These are phyloP conservation scores for Ciborinia camelliae DNA, from an alignment of 2,329 filamentous ascomycete genomes.

Conservation along the genomic window DNA sequence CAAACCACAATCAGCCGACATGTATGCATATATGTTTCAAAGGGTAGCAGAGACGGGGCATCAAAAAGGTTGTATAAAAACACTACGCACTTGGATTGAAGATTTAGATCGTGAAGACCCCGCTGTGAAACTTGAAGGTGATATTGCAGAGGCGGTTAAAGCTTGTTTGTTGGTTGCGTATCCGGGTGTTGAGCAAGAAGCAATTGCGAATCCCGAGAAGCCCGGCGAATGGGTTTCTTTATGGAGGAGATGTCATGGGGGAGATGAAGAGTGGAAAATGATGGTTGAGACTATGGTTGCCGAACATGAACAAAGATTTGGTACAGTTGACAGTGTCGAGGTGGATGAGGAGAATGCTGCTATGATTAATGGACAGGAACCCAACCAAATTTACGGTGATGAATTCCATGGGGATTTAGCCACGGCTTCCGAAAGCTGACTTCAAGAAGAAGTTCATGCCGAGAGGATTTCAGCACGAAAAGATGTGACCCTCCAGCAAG, in stretches of 20 bases:
- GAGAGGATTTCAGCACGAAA: not conserved
- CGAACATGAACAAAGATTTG: not conserved
- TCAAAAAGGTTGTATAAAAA: conserved; percentile 45
- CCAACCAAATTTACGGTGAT: not conserved
- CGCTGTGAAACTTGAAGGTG: conserved; percentile 44
- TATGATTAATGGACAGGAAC: not conserved
- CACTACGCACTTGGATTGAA: conserved; percentile 51
- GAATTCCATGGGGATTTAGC: not conserved
- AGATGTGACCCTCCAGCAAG: not conserved
- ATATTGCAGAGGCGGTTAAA: conserved; percentile 48
- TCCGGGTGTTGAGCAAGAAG: conserved; percentile 37
- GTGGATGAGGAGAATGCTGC: conserved; percentile 2
- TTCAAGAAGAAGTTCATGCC: not conserved
- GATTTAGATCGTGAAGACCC: conserved; percentile 58
- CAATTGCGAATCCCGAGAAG: conserved; percentile 16
- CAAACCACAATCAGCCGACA: conserved; percentile 45
- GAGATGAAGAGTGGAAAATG: not conserved
- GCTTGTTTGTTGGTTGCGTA: conserved; percentile 55
- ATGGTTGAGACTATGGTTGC: not conserved
- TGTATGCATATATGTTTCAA: conserved; percentile 55
- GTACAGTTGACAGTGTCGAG: not conserved
- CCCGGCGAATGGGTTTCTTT: conserved; percentile 26
- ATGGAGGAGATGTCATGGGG: conserved; percentile 23
- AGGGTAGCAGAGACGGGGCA: conserved; percentile 46
- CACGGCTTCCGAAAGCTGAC: not conserved